Base-by-base conservation (phyloP, 176 grass and related monocot genomes). In the Themeda triandra region DNA sequence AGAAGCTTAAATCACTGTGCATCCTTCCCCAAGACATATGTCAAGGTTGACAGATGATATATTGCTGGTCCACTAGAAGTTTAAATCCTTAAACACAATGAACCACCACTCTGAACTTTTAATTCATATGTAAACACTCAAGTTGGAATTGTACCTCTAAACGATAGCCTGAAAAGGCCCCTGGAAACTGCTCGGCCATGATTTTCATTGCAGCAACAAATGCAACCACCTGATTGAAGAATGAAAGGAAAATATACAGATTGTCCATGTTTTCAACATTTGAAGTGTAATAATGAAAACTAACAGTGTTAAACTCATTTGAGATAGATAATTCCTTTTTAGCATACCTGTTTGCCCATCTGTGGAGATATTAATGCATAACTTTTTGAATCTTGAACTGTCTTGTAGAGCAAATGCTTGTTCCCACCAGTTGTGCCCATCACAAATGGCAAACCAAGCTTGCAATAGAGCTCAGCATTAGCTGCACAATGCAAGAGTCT, bases 361-460 rank as follows among this genome's bases (percentile, higher is more conserved):
- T 98, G 96, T 71, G 96, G 96, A 86, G 93, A 99, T 86, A 99
- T 92, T 53, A 96, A 80, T 46, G 93, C 96, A 82, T 94, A 96
- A 6, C 73, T 89, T 76, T 91, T 85, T 84, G 93, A 91, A 90
- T 88, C 90, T 85, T 87, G 82, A 45, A 99, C 89, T 29, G 96
- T 84, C 90, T 92, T 92, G 44, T 94, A 87, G 23, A 96, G 86
- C 81, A 85, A 67, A 53, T 89, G n/a, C 65, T 58, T 85, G 49
- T 99, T 75, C 75, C 93, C 96, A 13, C 93, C 96, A 75, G 91
- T 94, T 89, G 96, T 99, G 71, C 91, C 96, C 96, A 99, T 94
- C 48, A 99, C 89, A 96, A 96, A 99, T 37, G 93, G 89, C 72
- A 99, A 87, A 64, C 96, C 93, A 74, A 96, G 63, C 58, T 99